Percentiles rank a stretch among this genome's conserved stretches.
phyloP scores from a whole-genome alignment of 768 basidiomycete genomes.

The Collybiopsis confluens region DNA sequence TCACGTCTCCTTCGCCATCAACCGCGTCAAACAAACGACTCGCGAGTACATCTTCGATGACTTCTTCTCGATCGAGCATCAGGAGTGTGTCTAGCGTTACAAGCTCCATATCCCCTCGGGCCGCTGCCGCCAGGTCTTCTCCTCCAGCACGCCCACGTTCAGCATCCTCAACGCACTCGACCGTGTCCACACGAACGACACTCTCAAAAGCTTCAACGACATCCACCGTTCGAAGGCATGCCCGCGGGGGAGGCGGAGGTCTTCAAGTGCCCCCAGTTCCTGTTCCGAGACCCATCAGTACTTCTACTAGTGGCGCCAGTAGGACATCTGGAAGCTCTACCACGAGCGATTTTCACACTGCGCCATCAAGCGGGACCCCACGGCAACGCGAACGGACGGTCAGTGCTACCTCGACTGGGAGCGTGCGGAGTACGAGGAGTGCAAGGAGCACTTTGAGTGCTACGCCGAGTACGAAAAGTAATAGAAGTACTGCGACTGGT shows the following conservation, averaged over 20 bases:
- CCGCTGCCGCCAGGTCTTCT: background rate
- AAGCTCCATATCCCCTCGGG: constrained; percentile 5
- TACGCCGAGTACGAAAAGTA: constrained; percentile 5
- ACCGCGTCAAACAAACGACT: background rate
- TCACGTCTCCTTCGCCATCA: background rate
- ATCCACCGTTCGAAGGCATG: constrained; percentile 2
- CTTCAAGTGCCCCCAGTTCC: constrained; percentile 2
- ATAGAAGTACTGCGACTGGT: constrained; percentile 1
- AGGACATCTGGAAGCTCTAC: background rate
- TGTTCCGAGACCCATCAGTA: constrained; percentile 2
- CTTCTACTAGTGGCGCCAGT: constrained; percentile 1
- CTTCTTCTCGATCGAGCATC: background rate
- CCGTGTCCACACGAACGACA: constrained; percentile 2
- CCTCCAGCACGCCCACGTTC: background rate
- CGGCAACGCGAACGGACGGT: constrained; percentile 5
- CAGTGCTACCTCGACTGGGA: constrained; percentile 9
- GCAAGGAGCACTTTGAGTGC: constrained; percentile 5
- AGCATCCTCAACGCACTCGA: constrained; percentile 3
- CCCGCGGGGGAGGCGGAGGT: background rate
- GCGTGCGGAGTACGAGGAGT: constrained; percentile 9
- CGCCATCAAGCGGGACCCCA: background rate
- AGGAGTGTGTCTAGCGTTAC: constrained; percentile 2
- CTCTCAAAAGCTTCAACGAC: constrained; percentile 3
- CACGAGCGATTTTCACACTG: constrained; percentile 5
- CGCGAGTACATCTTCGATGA: background rate